Evolutionary conservation across 768 basidiomycete genomes (phyloP).

Genomic region (Lanmaoa rubissima): DNA sequence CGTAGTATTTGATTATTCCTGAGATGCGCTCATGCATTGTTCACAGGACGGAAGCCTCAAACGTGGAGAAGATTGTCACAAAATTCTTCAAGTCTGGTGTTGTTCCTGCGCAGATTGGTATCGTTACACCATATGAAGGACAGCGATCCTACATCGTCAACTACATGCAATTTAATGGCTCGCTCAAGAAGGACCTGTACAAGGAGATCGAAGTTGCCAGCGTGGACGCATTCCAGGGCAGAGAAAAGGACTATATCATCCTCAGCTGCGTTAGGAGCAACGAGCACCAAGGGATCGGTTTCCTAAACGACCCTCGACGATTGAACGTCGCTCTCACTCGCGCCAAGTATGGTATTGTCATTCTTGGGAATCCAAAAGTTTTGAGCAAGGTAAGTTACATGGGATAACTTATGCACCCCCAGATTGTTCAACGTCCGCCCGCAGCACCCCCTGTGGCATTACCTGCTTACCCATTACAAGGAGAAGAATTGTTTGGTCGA

Average conservation of each 20-base stretch:
- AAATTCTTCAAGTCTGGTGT: constrained; percentile 99
- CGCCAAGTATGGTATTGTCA: constrained; percentile 97
- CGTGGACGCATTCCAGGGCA: constrained; percentile 98
- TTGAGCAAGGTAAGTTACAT: constrained; percentile 80
- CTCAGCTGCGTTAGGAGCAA: constrained; percentile 97
- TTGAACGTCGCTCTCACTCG: constrained; percentile 96
- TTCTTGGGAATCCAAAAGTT: constrained; percentile 99
- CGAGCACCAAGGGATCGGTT: constrained; percentile 99
- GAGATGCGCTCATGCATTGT: constrained; percentile 5
- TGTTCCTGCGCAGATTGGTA: constrained; percentile 91
- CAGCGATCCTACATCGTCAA: constrained; percentile 98
- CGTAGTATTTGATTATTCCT: neutral
- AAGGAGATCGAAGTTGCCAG: constrained; percentile 99
- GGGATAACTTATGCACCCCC: constrained; percentile 5
- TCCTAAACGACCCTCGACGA: constrained; percentile 95
- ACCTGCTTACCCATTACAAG: constrained; percentile 97
- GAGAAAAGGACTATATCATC: constrained; percentile 99
- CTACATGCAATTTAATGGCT: constrained; percentile 99
- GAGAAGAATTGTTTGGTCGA: constrained; percentile 93
- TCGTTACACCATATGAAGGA: constrained; percentile 98
- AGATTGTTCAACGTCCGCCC: constrained; percentile 3
- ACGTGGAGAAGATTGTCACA: constrained; percentile 99
- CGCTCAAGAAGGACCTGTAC: constrained; percentile 97
- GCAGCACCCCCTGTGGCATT: constrained; percentile 98
- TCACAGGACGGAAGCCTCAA: constrained; percentile 91